Conservation (phyloP, 371 early-diverging fungal species). For the Mucor plumbeus region DNA sequence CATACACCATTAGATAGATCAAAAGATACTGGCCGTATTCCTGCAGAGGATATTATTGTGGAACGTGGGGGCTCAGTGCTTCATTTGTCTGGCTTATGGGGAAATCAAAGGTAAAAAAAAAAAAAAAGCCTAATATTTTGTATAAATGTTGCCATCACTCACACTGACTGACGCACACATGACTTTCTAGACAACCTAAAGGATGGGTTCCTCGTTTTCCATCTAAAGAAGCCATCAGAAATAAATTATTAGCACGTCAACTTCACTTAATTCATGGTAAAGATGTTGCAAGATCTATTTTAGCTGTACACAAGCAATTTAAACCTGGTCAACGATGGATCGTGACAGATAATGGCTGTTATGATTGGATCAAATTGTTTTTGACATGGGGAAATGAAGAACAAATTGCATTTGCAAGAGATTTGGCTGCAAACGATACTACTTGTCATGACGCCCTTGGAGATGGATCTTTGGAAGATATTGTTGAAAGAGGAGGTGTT, state of each 20-base stretch:
- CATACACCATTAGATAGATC: slow-evolving; percentile 43
- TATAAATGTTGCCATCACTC: background rate
- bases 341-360: slow-evolving; percentile 44
- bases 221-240: slow-evolving; percentile 34
- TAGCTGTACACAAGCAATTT: slow-evolving; percentile 42
- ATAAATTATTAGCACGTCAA: slow-evolving; percentile 44
- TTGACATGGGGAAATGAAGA: slow-evolving; percentile 43
- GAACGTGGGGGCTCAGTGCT: slow-evolving; percentile 45
- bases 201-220: slow-evolving; percentile 52
- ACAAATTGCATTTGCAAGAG: slow-evolving; percentile 34
- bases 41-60: slow-evolving; percentile 38
- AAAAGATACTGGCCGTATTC: slow-evolving; percentile 42
- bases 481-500: slow-evolving; percentile 36
- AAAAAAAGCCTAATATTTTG: too few relatives aligned
- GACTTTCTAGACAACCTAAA: slow-evolving; percentile 40
- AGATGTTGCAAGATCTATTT: slow-evolving; percentile 49
- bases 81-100: slow-evolving; percentile 53
- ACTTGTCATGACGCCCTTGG: slow-evolving; percentile 30
- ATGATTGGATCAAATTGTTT: slow-evolving; percentile 51
- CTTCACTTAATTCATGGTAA: slow-evolving; percentile 54
- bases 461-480: slow-evolving; percentile 35
- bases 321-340: slow-evolving; percentile 46
- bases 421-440: slow-evolving; percentile 33
- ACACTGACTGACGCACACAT: background rate
- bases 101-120: slow-evolving; percentile 39